Evolutionary conservation across 75 land plant species (phyloP).

Genomic region (Selaginella tamariscina): DNA sequence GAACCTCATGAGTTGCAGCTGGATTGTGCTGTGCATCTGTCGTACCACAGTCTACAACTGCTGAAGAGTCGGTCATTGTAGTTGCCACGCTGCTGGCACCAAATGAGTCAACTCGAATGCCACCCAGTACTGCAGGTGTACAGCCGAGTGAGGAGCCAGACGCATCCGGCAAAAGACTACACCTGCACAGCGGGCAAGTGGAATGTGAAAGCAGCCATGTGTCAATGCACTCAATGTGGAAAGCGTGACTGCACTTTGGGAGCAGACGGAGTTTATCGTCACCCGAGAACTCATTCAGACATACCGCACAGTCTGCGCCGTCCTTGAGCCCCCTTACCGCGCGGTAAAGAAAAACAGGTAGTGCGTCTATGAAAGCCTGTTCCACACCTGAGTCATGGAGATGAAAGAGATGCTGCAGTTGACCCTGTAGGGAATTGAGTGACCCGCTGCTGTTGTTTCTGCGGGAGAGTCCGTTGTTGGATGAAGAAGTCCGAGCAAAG

Average conservation of each 20-base stretch:
- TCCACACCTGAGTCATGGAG: constrained; percentile 56
- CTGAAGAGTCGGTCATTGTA: not conserved
- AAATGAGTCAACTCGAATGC: not conserved
- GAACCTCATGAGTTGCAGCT: not conserved
- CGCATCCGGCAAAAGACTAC: constrained; percentile 2
- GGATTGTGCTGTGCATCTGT: not conserved
- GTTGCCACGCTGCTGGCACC: not conserved
- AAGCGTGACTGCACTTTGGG: constrained; percentile 87
- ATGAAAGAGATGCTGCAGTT: constrained; percentile 50
- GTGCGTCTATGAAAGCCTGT: constrained; percentile 53
- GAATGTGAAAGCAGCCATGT: constrained; percentile 66
- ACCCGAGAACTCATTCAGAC: constrained; percentile 17
- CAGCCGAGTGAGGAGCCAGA: not conserved
- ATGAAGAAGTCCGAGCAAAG: constrained; percentile 23
- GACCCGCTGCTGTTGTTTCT: too few relatives aligned
- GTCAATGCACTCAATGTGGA: constrained; percentile 69
- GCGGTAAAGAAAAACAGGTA: constrained; percentile 44
- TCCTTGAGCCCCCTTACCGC: constrained; percentile 40
- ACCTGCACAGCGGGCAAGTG: constrained; percentile 69
- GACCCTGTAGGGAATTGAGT: constrained; percentile 37
- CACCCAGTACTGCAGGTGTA: not conserved
- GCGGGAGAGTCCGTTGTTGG: not conserved
- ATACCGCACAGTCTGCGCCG: constrained; percentile 38
- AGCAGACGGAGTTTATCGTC: constrained; percentile 39
- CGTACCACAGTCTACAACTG: not conserved